These are phyloP conservation scores for Rusavskia elegans DNA, from an alignment of 495 filamentous ascomycete genomes.

Conservation along the genomic window DNA sequence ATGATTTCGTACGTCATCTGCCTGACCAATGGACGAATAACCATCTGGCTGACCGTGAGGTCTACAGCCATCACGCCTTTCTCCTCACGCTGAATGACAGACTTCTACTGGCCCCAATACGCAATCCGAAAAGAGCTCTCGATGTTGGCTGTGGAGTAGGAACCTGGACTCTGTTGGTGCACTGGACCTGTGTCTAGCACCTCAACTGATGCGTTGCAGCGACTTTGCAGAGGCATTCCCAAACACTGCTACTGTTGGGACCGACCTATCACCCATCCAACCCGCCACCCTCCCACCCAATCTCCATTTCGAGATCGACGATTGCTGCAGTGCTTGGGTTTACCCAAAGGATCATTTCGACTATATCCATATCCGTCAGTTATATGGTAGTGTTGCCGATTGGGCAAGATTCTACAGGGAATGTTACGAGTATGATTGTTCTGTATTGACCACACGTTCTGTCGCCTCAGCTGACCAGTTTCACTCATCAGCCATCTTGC, in stretches of 20 bases:
- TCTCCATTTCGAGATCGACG: constrained; percentile 38
- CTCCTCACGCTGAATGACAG: constrained; percentile 22
- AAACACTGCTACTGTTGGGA: constrained; percentile 31
- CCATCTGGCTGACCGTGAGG: too few species aligned
- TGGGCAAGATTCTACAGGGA: constrained; percentile 33
- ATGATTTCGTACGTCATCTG: constrained; percentile 16
- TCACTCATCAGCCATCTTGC: constrained; percentile 23
- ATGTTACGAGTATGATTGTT: constrained; percentile 16
- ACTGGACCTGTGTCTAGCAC: background rate
- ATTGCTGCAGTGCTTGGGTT: constrained; percentile 35
- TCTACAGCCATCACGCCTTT: constrained; percentile 29
- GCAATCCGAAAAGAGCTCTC: constrained; percentile 10
- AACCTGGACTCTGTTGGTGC: constrained; percentile 10
- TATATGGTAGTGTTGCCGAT: constrained; percentile 41
- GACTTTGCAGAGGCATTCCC: constrained; percentile 33
- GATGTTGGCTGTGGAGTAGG: constrained; percentile 13
- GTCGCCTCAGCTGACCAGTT: too few species aligned
- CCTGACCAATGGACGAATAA: background rate
- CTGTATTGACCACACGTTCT: background rate
- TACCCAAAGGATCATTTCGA: constrained; percentile 39
- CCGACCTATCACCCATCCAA: constrained; percentile 30
- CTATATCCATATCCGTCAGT: constrained; percentile 44
- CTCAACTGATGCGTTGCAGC: constrained; percentile 4
- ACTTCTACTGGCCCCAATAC: constrained; percentile 11
- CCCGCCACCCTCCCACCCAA: constrained; percentile 28